Evolutionary conservation across 768 basidiomycete species (phyloP).

Genomic region (Kwoniella pini): DNA sequence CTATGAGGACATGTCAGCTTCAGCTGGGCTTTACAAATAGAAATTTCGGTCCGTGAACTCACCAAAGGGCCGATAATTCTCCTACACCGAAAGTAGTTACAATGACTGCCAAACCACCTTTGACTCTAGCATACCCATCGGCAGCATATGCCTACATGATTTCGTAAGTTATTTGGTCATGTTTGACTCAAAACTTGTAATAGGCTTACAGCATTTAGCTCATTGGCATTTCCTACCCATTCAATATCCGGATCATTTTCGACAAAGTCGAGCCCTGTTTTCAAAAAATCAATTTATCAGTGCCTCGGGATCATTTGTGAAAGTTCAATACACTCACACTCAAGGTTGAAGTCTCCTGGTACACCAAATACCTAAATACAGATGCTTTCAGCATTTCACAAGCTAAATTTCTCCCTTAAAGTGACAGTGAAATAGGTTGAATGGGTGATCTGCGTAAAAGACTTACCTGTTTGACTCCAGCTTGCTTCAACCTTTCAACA

Average conservation of each 20-base stretch:
- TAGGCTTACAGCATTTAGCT: constrained; percentile 45
- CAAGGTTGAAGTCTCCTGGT: constrained; percentile 44
- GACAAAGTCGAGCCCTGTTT: constrained; percentile 64
- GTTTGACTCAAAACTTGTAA: not conserved
- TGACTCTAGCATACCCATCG: constrained; percentile 89
- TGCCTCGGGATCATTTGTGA: too few relatives aligned
- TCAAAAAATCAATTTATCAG: not conserved
- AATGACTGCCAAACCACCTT: constrained; percentile 59
- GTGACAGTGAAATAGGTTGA: not conserved
- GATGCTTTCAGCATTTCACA: too few relatives aligned
- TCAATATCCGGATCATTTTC: constrained; percentile 75
- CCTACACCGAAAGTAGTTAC: constrained; percentile 89
- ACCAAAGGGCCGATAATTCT: constrained; percentile 73
- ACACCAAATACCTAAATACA: too few relatives aligned
- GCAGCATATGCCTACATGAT: constrained; percentile 76
- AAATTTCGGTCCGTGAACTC: not conserved
- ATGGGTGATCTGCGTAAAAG: constrained; percentile 1
- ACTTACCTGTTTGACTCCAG: constrained; percentile 57
- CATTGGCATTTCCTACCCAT: constrained; percentile 74
- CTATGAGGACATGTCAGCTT: constrained; percentile 61
- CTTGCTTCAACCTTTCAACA: constrained; percentile 52
- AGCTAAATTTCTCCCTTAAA: too few relatives aligned
- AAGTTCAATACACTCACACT: not conserved
- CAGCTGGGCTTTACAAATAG: not conserved
- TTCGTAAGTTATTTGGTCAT: too few relatives aligned